These are phyloP conservation scores for Fusarium pseudonygamai DNA, from an alignment of 2,329 filamentous ascomycete species.

Conservation along the genomic window DNA sequence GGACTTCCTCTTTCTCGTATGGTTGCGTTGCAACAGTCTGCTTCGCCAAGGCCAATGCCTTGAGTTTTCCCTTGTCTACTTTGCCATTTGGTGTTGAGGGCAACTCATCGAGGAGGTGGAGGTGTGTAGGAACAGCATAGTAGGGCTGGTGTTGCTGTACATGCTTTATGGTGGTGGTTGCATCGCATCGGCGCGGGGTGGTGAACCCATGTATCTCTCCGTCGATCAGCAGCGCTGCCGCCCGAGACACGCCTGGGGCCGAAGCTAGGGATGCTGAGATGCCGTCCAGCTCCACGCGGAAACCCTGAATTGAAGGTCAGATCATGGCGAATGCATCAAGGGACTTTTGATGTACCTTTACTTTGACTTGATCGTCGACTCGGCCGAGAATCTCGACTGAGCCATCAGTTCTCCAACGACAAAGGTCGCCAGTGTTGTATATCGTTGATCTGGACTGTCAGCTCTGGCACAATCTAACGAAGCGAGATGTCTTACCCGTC, in stretches of 20 bases:
- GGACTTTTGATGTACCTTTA: slow-evolving; percentile 54
- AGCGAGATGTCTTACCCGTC: slow-evolving; percentile 56
- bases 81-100: slow-evolving; percentile 66
- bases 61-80: slow-evolving; percentile 61
- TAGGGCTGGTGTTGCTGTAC: slow-evolving; percentile 59
- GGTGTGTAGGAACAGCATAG: slow-evolving; percentile 62
- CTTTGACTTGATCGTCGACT: slow-evolving; percentile 70
- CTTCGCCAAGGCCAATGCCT: slow-evolving; percentile 42
- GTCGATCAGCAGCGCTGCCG: slow-evolving; percentile 58
- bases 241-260: slow-evolving; percentile 57
- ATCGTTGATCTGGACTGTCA: slow-evolving; percentile 47
- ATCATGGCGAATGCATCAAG: neutral
- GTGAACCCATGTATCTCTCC: slow-evolving; percentile 62
- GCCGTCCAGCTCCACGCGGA: slow-evolving; percentile 69
- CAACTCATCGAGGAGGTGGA: slow-evolving; percentile 55
- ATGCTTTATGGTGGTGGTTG: slow-evolving; percentile 51
- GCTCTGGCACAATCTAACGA: neutral
- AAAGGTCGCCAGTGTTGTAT: slow-evolving; percentile 70
- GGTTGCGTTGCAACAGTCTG: neutral
- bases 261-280: slow-evolving; percentile 61
- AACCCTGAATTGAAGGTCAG: slow-evolving; percentile 53
- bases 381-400: slow-evolving; percentile 65
- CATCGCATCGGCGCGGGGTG: slow-evolving; percentile 48
- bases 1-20: slow-evolving; percentile 1
- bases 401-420: slow-evolving; percentile 62